Conservation (phyloP, 345 rosid species). For the Populus pruinosa region DNA sequence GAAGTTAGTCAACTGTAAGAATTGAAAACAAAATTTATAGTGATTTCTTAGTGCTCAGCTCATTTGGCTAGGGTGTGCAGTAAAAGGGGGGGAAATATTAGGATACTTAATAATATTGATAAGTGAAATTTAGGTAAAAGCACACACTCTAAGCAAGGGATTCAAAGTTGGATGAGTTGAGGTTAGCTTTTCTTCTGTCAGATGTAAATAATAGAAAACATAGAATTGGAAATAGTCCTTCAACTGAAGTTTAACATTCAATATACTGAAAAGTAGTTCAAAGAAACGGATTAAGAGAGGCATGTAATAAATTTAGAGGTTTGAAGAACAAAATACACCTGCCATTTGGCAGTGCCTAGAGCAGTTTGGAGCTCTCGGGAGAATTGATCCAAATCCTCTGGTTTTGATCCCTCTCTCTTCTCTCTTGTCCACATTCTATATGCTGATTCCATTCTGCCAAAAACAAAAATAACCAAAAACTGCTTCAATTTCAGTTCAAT, state of each 20-base stretch:
- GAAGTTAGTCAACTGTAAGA: not conserved
- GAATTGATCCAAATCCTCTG: conserved; percentile 43
- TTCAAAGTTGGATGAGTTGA: not conserved
- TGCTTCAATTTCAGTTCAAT: not conserved
- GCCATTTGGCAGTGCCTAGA: conserved; percentile 91
- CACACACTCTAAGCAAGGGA: not conserved
- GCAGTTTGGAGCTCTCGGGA: conserved; percentile 76
- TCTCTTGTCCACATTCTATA: conserved; percentile 67
- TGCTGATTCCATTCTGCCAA: conserved; percentile 79
- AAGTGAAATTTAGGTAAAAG: not conserved
- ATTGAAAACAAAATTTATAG: not conserved
- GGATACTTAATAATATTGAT: not conserved
- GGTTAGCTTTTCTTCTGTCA: not conserved
- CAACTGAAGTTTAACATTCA: not conserved
- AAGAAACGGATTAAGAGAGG: not conserved
- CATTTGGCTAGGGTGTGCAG: not conserved
- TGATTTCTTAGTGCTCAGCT: not conserved
- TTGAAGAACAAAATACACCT: conserved; percentile 37
- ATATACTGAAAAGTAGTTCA: not conserved
- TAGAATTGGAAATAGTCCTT: not conserved
- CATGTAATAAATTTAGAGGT: not conserved
- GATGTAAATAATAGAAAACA: not conserved
- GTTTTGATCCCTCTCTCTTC: conserved; percentile 38
- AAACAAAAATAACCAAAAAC: not conserved
- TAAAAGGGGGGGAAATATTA: not conserved